Base-by-base conservation (phyloP, 371 early-diverging fungal species). In the Batkoa obscura region DNA sequence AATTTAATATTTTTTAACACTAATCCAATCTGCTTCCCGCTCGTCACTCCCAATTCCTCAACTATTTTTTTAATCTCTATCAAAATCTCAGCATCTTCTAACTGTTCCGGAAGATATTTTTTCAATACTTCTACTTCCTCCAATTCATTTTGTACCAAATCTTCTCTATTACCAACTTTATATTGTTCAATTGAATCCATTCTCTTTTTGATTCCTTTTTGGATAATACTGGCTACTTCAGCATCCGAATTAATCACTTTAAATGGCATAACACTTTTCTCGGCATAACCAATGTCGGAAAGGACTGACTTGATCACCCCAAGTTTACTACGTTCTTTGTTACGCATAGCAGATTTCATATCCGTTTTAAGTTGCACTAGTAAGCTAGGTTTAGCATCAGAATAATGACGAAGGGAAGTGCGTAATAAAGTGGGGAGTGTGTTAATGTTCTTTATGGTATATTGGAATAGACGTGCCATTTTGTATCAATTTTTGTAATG, bases 1-100 rank as follows among this genome's bases (percentile, higher is more conserved):
- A 80, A 60, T 4, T 55, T 35, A 61, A 83, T 71, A 53, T 75
- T 82, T 65, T 82, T 83, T 83, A 88, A 83, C 31, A 88, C 78
- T 48, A 72, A 72, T 50, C 86, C 86, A 68, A 88, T 69, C 57
- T 78, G 80, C 62, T 78, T 81, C n/a, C 66, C 56, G 0, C 67
- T 60, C 3, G 70, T 66, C 15, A 72, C 79, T 10, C 75, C 76
- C n/a, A 76, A 62, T 50, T 72, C 65, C 43, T 68, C 58, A 46
- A 87, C 66, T 3, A 73, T 59, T 32, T 59, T 62, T 8, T 63
- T 64, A 4, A 83, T 74, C 32, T 76, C 71, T 1, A 58, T 60
- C 62, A 79, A 78, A 56, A 88, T 81, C 55, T 78, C 74, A 50
- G 79, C 73, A 1, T 70, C 66, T 1, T 77, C 66, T 69, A 85